Conservation (phyloP, 371 early-diverging fungal species). For the Mortierella sp. region DNA sequence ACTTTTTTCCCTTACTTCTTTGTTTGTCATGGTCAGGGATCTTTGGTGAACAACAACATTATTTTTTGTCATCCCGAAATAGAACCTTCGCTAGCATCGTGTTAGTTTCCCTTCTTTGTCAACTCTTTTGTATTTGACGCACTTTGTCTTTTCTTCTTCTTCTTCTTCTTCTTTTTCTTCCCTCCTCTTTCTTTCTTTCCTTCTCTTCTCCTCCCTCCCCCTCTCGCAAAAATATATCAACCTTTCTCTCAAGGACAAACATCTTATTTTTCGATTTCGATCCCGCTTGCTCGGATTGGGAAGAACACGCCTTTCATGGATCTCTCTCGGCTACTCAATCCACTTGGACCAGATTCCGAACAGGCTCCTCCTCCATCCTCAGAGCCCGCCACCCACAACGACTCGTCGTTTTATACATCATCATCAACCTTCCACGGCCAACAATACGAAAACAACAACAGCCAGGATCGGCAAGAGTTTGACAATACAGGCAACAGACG, state of each 20-base stretch:
- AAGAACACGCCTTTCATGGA: slow-evolving; percentile 11
- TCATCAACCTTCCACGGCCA: not conserved
- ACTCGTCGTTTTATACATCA: not conserved
- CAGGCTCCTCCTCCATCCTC: not conserved
- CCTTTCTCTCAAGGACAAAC: not conserved
- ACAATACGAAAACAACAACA: not conserved
- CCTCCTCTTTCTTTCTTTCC: not conserved
- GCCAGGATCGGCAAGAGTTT: not conserved
- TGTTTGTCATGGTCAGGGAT: slow-evolving; percentile 5
- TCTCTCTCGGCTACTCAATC: slow-evolving; percentile 16
- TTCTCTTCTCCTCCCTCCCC: not conserved
- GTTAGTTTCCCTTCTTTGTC: not conserved
- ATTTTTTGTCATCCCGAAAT: not conserved
- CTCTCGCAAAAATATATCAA: too few species aligned
- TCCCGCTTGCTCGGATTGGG: not conserved
- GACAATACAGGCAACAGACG: too few species aligned
- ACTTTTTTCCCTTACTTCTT: slow-evolving; percentile 2
- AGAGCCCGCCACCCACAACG: not conserved
- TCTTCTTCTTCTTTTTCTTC: not conserved
- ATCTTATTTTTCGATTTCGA: not conserved
- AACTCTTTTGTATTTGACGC: not conserved
- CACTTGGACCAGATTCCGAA: slow-evolving; percentile 22
- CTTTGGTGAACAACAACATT: too few species aligned
- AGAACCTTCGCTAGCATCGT: not conserved
- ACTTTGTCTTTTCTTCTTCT: not conserved